A percentile compares a stretch with the other conserved stretches of the same genome.
Conservation (phyloP, 257 asterid species). For the Ophiorrhiza pumila region DNA sequence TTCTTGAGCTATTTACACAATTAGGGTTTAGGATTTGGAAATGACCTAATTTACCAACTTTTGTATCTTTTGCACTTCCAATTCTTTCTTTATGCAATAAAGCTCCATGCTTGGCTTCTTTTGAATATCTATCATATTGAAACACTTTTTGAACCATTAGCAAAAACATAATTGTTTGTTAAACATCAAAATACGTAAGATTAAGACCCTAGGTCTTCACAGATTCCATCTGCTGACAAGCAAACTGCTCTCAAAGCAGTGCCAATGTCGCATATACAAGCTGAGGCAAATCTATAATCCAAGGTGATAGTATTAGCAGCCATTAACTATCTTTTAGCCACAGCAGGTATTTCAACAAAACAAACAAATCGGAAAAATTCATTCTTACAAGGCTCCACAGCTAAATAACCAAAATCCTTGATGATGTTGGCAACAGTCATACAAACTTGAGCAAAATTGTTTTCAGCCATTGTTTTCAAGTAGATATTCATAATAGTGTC, state of each 20-base stretch:
- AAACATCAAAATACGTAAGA: too few relatives aligned
- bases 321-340: constrained; percentile 11
- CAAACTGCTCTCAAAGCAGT: constrained; percentile 74
- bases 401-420: constrained; percentile 75
- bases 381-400: constrained; percentile 86
- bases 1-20: too few relatives aligned
- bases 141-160: too few relatives aligned
- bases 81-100: too few relatives aligned
- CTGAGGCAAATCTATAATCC: constrained; percentile 52
- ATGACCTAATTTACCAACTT: too few relatives aligned
- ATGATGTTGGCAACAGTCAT: constrained; percentile 72
- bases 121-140: too few relatives aligned
- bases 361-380: constrained; percentile 17
- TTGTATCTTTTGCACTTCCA: too few relatives aligned
- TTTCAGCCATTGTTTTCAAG: constrained; percentile 78
- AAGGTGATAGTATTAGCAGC: constrained; percentile 12
- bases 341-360: constrained; percentile 17
- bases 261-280: constrained; percentile 75
- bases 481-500: constrained; percentile 81
- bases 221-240: constrained; percentile 82
- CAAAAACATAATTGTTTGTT: too few relatives aligned
- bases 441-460: constrained; percentile 98
- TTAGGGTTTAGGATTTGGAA: too few relatives aligned
- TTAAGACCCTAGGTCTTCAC: too few relatives aligned
- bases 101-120: too few relatives aligned